Base-by-base conservation (phyloP, 106 monocot species). In the Platanthera zijinensis region DNA sequence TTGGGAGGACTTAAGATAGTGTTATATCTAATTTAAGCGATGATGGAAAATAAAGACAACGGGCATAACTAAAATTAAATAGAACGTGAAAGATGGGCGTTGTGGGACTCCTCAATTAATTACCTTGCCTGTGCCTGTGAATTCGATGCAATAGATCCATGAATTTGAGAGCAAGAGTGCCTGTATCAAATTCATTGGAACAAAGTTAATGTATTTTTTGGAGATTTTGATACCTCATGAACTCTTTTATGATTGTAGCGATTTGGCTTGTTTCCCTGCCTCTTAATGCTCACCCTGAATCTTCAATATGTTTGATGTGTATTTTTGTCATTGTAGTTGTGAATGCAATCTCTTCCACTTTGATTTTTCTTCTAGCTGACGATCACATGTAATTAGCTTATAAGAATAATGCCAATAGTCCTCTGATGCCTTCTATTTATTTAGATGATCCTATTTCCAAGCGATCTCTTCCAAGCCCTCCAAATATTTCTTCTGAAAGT, bases 381-480 rank as follows among this genome's bases (percentile, higher is more conserved):
- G 7, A 11, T 7, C 0, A 70, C 11, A 48, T 15, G 70, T 70
- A 17, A 70, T 32, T 32, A 10, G 2, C 3, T 30, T 7, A 64
- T 7, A 25, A 66, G 18, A 2, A 11, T 66, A 11, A 11, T 30
- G 32, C 11, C 66, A 61, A 11, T 72, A 72, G 67, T 66, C 21
- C 66, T 68, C 17, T 11, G 12, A 5, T 28, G 1, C 51, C 3
- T 73, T 74, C 78, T 32, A 15, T 79, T 75, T 49, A 46, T 57
- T 9, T 48, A 99, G 99, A 92, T 86, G 99, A 99, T 81, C 90
- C 94, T 69, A 88, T 99, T 80, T 86, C 94, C 62, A 99, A 92
- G 51, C 57, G 96, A 30, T 74, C 77, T 13, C 79, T 80, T 8
- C 75, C 61, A 54, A 76, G 48, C 62, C 45, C 67, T 53, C 73